Percentiles rank a stretch among this genome's conserved stretches.
These are phyloP conservation scores for Ophiostoma piceae DNA, from an alignment of 2,329 filamentous ascomycete genomes.

Conservation along the genomic window DNA sequence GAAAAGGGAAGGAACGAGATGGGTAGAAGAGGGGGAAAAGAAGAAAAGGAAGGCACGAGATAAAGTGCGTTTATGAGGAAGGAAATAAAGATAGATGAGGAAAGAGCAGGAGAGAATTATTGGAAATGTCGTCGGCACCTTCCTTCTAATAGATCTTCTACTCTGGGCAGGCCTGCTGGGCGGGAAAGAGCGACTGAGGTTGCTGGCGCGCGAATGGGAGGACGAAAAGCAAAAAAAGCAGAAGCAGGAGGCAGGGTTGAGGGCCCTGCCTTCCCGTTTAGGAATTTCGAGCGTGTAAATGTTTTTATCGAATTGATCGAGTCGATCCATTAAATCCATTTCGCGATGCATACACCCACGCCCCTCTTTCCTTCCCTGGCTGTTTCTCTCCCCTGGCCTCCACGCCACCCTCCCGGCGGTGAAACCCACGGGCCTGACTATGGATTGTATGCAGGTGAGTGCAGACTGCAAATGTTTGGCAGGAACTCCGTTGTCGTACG, in stretches of 20 bases:
- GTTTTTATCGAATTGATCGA: neutral
- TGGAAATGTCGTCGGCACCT: conserved; percentile 19
- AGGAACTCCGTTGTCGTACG: conserved; percentile 4
- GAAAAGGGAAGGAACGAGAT: conserved; percentile 6
- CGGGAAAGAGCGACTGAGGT: conserved; percentile 19
- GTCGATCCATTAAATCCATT: neutral
- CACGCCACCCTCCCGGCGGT: neutral
- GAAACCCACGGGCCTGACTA: conserved; percentile 1
- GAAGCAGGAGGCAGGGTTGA: neutral
- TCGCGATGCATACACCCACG: conserved; percentile 5
- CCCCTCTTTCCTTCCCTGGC: conserved; percentile 5
- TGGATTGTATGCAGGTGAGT: neutral
- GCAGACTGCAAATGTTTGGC: neutral
- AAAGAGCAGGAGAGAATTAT: conserved; percentile 8
- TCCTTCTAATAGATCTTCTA: conserved; percentile 19
- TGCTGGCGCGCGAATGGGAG: neutral
- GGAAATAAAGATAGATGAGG: neutral
- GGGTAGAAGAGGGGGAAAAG: neutral
- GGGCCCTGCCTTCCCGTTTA: conserved; percentile 13
- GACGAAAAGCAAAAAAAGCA: neutral
- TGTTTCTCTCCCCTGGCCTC: conserved; percentile 7
- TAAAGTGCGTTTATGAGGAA: neutral
- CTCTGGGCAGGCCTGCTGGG: neutral
- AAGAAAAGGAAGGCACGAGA: neutral
- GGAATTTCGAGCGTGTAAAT: neutral